Evolutionary conservation across 2,329 filamentous ascomycete genomes (phyloP).

Genomic region (Scedosporium minutisporum): DNA sequence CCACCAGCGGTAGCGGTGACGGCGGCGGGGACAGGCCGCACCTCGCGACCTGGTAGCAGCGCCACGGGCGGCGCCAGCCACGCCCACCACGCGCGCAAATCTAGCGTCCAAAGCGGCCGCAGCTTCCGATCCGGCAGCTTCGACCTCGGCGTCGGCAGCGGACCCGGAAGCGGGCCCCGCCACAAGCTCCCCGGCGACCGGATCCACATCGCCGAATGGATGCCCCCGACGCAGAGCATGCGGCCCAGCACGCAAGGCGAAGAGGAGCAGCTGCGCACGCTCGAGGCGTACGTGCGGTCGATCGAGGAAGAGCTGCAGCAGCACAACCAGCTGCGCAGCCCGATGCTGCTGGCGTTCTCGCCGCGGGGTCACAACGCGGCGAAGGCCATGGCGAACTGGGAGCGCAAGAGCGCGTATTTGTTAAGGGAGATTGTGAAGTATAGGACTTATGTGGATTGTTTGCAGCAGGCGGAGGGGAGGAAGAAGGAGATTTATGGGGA

Average conservation of each 20-base stretch:
- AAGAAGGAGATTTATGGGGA: constrained; percentile 64
- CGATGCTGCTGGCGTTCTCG: constrained; percentile 84
- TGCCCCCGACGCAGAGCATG: constrained; percentile 81
- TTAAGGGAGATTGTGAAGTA: constrained; percentile 95
- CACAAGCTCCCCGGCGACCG: constrained; percentile 73
- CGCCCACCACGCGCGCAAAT: constrained; percentile 21
- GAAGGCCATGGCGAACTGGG: constrained; percentile 93
- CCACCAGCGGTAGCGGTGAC: not conserved
- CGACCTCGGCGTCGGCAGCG: constrained; percentile 38
- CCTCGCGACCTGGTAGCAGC: constrained; percentile 41
- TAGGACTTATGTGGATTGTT: constrained; percentile 81
- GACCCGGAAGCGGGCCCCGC: constrained; percentile 33
- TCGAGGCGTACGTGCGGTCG: constrained; percentile 70
- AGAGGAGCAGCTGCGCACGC: constrained; percentile 65
- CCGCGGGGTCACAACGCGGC: constrained; percentile 69
- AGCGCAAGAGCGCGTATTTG: constrained; percentile 86
- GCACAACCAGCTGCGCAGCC: constrained; percentile 79
- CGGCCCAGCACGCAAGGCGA: constrained; percentile 72
- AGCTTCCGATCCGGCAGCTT: constrained; percentile 49
- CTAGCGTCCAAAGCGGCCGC: constrained; percentile 36
- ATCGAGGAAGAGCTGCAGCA: constrained; percentile 77
- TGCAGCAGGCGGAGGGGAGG: constrained; percentile 59
- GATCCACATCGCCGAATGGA: constrained; percentile 78
- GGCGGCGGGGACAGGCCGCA: constrained; percentile 13
- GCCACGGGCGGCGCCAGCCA: constrained; percentile 18